These are phyloP conservation scores for Rhodosporidiobolus odoratus DNA, from an alignment of 768 basidiomycete species.

Conservation along the genomic window DNA sequence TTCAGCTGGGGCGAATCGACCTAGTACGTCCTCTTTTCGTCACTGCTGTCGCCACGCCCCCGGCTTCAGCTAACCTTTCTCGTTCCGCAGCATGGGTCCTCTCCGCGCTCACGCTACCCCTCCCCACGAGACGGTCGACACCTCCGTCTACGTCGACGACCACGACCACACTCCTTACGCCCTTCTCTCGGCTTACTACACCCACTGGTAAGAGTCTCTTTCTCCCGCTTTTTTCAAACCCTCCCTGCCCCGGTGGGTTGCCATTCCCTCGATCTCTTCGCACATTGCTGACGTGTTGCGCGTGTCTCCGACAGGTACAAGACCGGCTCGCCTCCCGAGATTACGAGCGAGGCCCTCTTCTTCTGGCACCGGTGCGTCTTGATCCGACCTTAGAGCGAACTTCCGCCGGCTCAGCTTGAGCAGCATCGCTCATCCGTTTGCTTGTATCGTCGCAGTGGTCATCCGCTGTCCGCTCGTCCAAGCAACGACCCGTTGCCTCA, in stretches of 20 bases:
- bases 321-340: slow-evolving; percentile 13
- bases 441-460: slow-evolving; percentile 8
- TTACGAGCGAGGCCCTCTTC: slow-evolving; percentile 15
- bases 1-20: slow-evolving; percentile 24
- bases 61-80: too few species aligned
- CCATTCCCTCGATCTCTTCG: too few species aligned
- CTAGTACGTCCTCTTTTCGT: too few species aligned
- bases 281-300: too few species aligned
- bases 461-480: not conserved
- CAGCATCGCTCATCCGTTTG: too few species aligned
- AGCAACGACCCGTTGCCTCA: slow-evolving; percentile 9
- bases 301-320: too few species aligned
- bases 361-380: slow-evolving; percentile 6
- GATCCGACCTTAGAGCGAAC: too few species aligned
- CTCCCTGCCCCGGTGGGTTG: too few species aligned
- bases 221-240: too few species aligned
- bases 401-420: not conserved
- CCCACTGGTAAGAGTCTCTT: slow-evolving; percentile 21
- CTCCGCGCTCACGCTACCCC: not conserved
- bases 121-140: slow-evolving; percentile 12
- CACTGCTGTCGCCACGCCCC: too few species aligned
- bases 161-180: slow-evolving; percentile 21
- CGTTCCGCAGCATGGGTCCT: slow-evolving; percentile 10
- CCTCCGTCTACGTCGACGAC: slow-evolving; percentile 9
- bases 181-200: slow-evolving; percentile 13